Conservation (phyloP, 179 eudicot species). For the Spergularia azorica region DNA sequence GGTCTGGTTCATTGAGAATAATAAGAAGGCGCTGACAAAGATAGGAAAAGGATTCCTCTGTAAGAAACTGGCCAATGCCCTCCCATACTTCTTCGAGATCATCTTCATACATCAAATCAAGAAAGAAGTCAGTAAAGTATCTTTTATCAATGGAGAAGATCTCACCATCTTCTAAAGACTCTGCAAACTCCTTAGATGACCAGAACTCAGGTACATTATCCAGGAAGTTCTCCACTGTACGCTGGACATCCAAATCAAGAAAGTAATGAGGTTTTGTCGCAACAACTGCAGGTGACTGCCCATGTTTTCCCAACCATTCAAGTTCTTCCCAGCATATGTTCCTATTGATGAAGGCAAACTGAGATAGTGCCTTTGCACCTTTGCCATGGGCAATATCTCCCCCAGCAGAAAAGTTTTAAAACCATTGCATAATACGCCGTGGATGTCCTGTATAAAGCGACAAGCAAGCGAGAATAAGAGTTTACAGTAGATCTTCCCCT, state of each 20-base stretch:
- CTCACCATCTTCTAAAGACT: slow-evolving; percentile 77
- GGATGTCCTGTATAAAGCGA: slow-evolving; percentile 71
- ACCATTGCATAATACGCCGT: slow-evolving; percentile 76
- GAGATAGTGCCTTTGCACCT: slow-evolving; percentile 90
- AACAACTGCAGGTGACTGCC: slow-evolving; percentile 98
- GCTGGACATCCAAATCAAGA: slow-evolving; percentile 87
- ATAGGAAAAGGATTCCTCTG: slow-evolving; percentile 72
- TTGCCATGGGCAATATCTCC: slow-evolving; percentile 62
- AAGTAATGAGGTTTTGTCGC: slow-evolving; percentile 99
- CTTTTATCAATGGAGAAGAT: slow-evolving; percentile 63
- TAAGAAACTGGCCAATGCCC: slow-evolving; percentile 60
- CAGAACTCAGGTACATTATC: slow-evolving; percentile 93
- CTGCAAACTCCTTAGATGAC: slow-evolving; percentile 85
- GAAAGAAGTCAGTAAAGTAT: slow-evolving; percentile 66
- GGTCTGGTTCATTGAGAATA: slow-evolving; percentile 62
- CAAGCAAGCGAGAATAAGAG: slow-evolving; percentile 21
- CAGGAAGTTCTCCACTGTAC: slow-evolving; percentile 78
- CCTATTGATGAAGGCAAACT: slow-evolving; percentile 82
- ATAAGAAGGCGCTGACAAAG: slow-evolving; percentile 83
- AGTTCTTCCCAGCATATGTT: slow-evolving; percentile 99
- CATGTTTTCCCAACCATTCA: slow-evolving; percentile 97
- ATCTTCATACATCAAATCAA: slow-evolving; percentile 68
- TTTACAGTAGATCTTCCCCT: background rate
- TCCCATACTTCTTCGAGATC: slow-evolving; percentile 73
- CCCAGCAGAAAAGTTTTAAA: slow-evolving; percentile 60